phyloP scores from a whole-genome alignment of 108 stramenopile species.

The Cyclotella choctawhatcheeana region DNA sequence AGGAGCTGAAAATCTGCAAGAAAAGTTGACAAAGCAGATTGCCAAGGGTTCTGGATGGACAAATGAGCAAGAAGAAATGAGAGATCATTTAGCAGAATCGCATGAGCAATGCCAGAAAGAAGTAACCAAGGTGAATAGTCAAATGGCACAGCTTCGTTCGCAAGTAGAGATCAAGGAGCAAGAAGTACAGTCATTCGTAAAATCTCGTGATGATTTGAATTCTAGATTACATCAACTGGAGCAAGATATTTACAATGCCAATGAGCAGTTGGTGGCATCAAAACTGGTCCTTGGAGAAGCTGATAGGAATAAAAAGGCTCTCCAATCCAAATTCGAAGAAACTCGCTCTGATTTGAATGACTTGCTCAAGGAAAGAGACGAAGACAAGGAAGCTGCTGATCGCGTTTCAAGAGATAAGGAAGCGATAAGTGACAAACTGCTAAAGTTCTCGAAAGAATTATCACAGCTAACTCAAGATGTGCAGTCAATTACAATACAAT shows the following conservation, averaged over 20 bases:
- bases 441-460: neutral
- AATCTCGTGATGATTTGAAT: slow-evolving; percentile 6
- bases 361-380: neutral
- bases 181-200: slow-evolving; percentile 11
- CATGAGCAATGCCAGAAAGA: slow-evolving; percentile 11
- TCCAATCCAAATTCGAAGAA: neutral
- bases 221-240: neutral
- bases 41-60: slow-evolving; percentile 18
- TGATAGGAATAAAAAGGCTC: slow-evolving; percentile 1
- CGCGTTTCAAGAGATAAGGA: neutral
- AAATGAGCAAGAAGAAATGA: neutral
- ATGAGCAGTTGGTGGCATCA: slow-evolving; percentile 8
- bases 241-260: neutral
- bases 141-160: neutral
- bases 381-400: slow-evolving; percentile 11
- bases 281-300: neutral
- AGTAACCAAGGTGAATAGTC: neutral
- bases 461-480: neutral
- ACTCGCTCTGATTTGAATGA: slow-evolving; percentile 7
- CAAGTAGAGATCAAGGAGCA: slow-evolving; percentile 1
- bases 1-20: slow-evolving; percentile 5
- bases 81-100: neutral
- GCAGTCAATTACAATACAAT: neutral
- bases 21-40: neutral
- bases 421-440: neutral